Percentiles rank a stretch among this genome's conserved stretches.
phyloP scores from a whole-genome alignment of 164 flowering plant genomes.

The Liquidambar formosana region DNA sequence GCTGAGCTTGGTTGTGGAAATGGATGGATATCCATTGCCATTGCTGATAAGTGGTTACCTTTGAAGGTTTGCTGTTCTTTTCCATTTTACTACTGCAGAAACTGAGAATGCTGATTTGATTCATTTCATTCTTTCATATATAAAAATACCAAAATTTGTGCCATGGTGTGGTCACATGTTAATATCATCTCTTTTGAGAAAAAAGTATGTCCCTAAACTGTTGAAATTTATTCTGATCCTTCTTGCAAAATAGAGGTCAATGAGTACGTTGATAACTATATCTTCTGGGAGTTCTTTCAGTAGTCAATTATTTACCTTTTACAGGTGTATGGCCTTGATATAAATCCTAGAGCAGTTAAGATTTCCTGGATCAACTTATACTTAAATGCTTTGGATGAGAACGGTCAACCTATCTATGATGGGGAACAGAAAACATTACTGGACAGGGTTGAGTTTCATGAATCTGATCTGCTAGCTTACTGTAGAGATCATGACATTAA shows the following conservation, averaged over 20 bases:
- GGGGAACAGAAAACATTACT: conserved; percentile 79
- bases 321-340: conserved; percentile 98
- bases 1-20: conserved; percentile 98
- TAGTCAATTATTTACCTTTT: background rate
- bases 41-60: conserved; percentile 93
- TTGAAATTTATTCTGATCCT: background rate
- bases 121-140: background rate
- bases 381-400: conserved; percentile 87
- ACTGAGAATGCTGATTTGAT: background rate
- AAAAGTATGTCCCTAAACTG: background rate
- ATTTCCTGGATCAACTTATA: conserved; percentile 90
- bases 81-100: background rate
- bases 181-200: background rate
- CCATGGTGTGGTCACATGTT: background rate
- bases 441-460: conserved; percentile 96
- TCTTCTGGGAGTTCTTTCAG: background rate
- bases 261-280: no score
- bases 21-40: conserved; percentile 98
- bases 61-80: conserved; percentile 52
- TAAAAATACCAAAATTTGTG: no score
- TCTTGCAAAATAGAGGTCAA: background rate
- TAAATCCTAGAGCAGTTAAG: conserved; percentile 96
- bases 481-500: conserved; percentile 76
- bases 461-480: conserved; percentile 87
- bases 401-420: conserved; percentile 78